These are phyloP conservation scores for Corchorus olitorius DNA, from an alignment of 345 rosid genomes.

Conservation along the genomic window DNA sequence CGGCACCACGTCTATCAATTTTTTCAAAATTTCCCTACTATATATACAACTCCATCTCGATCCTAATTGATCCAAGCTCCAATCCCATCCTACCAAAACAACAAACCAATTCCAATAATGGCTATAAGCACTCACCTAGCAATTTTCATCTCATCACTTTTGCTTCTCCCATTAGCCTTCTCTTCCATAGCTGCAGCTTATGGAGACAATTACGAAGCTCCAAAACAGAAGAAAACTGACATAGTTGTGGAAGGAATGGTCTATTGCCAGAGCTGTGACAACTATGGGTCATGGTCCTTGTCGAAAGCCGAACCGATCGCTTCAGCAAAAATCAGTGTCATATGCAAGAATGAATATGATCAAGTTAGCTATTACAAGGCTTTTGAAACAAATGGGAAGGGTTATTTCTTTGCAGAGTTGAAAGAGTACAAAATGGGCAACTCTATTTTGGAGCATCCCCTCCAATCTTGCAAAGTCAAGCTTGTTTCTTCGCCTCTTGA, in stretches of 20 bases:
- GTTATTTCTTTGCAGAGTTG: slow-evolving; percentile 79
- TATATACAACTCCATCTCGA: too few species aligned
- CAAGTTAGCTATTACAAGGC: slow-evolving; percentile 70
- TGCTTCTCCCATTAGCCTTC: slow-evolving; percentile 35
- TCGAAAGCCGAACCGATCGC: slow-evolving; percentile 65
- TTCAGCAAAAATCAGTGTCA: slow-evolving; percentile 67
- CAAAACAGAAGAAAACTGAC: slow-evolving; percentile 32
- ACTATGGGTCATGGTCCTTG: slow-evolving; percentile 72
- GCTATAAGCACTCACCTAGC: slow-evolving; percentile 29
- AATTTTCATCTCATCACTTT: slow-evolving; percentile 28
- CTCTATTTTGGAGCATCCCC: slow-evolving; percentile 70
- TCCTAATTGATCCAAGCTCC: background rate
- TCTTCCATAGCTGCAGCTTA: slow-evolving; percentile 23
- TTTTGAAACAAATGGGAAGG: slow-evolving; percentile 50
- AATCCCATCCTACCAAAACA: background rate
- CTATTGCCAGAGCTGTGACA: slow-evolving; percentile 76
- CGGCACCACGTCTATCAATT: too few species aligned
- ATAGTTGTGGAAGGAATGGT: slow-evolving; percentile 83
- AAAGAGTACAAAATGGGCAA: slow-evolving; percentile 50
- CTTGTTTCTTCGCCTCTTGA: slow-evolving; percentile 70
- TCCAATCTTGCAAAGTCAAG: slow-evolving; percentile 75
- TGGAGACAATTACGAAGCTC: slow-evolving; percentile 9
- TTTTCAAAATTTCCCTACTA: too few species aligned
- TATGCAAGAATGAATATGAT: slow-evolving; percentile 60
- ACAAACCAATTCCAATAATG: slow-evolving; percentile 30